A percentile compares a stretch with the other conserved stretches of the same genome.
phyloP scores from a whole-genome alignment of 1,139 yeast species.

The Debaryomycetaceae sp. region DNA sequence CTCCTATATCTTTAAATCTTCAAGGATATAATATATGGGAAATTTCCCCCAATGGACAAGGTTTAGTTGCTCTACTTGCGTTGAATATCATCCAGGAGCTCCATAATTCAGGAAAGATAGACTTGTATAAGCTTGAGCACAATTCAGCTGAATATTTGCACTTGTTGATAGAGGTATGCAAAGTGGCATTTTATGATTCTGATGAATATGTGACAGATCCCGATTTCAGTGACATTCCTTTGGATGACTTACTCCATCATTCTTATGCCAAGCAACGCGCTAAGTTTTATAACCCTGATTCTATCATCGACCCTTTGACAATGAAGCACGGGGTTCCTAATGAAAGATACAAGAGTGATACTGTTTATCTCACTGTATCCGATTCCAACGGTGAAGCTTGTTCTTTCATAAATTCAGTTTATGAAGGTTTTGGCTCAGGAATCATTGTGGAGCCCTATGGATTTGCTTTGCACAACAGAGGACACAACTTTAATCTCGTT shows the following conservation, averaged over 20 bases:
- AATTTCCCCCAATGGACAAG: constrained; percentile 83
- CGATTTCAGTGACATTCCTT: constrained; percentile 38
- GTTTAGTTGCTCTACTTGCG: constrained; percentile 67
- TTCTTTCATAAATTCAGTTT: constrained; percentile 76
- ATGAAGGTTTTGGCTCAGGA: constrained; percentile 69
- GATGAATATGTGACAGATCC: constrained; percentile 72
- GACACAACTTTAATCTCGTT: constrained; percentile 67
- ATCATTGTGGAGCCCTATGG: constrained; percentile 67
- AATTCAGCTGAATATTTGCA: constrained; percentile 74
- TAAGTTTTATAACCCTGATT: constrained; percentile 36
- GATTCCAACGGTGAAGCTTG: constrained; percentile 79
- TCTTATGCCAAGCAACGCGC: constrained; percentile 52
- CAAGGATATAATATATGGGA: constrained; percentile 57
- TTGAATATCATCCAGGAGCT: constrained; percentile 62
- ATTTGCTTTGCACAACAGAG: constrained; percentile 73
- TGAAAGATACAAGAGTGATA: constrained; percentile 65
- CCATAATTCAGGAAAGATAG: constrained; percentile 44
- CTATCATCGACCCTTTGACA: constrained; percentile 40
- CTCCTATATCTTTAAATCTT: constrained; percentile 53
- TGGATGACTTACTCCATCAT: constrained; percentile 32
- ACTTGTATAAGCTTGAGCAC: constrained; percentile 49
- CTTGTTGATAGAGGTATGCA: constrained; percentile 63
- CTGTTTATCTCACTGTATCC: constrained; percentile 69
- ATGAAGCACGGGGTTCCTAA: constrained; percentile 59
- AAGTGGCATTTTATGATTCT: constrained; percentile 72